Conservation (phyloP, 176 grass and related monocot genomes). For the Oryza meridionalis region DNA sequence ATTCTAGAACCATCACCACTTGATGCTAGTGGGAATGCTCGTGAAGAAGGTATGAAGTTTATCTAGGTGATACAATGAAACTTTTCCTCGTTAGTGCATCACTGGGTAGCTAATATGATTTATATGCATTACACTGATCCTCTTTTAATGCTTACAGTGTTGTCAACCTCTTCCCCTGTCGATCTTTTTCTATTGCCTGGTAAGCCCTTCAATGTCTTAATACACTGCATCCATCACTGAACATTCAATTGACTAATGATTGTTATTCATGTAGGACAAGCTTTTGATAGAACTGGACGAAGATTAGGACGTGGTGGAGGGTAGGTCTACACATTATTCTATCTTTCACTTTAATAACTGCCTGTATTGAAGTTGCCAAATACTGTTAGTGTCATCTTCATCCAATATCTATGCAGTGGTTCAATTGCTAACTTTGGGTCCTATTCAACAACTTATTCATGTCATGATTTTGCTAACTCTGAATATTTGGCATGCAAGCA, state of each 20-base stretch:
- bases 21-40: constrained; percentile 57
- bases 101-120: constrained; percentile 1
- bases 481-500: neutral
- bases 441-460: neutral
- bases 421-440: constrained; percentile 19
- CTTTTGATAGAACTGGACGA: constrained; percentile 87
- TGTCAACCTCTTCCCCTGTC: constrained; percentile 68
- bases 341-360: neutral
- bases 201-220: constrained; percentile 27
- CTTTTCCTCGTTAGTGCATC: neutral
- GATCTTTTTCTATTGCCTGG: constrained; percentile 86
- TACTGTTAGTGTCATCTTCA: constrained; percentile 3
- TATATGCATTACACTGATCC: constrained; percentile 28
- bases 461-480: neutral
- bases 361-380: constrained; percentile 30
- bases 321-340: constrained; percentile 48
- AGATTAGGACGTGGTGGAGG: constrained; percentile 94
- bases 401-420: neutral
- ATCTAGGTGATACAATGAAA: neutral
- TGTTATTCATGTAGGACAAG: constrained; percentile 67
- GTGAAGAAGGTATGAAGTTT: constrained; percentile 74
- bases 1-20: constrained; percentile 85
- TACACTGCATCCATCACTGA: neutral
- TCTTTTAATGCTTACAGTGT: constrained; percentile 60
- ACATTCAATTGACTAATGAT: neutral